A percentile compares a stretch with the other conserved stretches of the same genome.
Evolutionary conservation across 768 basidiomycete genomes (phyloP).

Genomic region (Melanogaster broomeanus): DNA sequence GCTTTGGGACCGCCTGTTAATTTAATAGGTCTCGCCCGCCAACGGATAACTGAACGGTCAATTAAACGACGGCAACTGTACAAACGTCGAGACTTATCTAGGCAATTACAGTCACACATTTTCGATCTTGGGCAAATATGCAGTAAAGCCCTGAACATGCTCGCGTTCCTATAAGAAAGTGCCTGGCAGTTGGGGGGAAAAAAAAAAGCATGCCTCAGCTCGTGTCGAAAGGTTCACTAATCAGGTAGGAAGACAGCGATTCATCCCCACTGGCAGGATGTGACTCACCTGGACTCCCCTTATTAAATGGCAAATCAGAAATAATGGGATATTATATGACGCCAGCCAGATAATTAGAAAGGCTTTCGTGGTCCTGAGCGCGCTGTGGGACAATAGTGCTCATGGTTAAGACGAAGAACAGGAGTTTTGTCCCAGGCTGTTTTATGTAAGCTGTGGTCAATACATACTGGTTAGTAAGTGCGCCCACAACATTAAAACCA

Average conservation of each 20-base stretch:
- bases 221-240: neutral
- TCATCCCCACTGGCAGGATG: neutral
- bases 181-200: no score
- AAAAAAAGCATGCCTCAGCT: neutral
- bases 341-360: neutral
- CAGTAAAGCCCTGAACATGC: neutral
- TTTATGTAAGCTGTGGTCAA: neutral
- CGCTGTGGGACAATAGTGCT: neutral
- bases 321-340: neutral
- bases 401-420: neutral
- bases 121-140: neutral
- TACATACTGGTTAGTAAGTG: neutral
- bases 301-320: neutral
- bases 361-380: neutral
- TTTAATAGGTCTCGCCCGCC: no score
- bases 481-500: neutral
- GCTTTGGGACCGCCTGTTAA: neutral
- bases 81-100: neutral
- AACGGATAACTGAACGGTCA: neutral
- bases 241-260: neutral
- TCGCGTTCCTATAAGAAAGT: no score
- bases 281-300: neutral
- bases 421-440: neutral
- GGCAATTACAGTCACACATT: neutral
- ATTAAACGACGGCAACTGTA: neutral